Evolutionary conservation across 2,329 filamentous ascomycete species (phyloP).

Genomic region (Nemania sp.): DNA sequence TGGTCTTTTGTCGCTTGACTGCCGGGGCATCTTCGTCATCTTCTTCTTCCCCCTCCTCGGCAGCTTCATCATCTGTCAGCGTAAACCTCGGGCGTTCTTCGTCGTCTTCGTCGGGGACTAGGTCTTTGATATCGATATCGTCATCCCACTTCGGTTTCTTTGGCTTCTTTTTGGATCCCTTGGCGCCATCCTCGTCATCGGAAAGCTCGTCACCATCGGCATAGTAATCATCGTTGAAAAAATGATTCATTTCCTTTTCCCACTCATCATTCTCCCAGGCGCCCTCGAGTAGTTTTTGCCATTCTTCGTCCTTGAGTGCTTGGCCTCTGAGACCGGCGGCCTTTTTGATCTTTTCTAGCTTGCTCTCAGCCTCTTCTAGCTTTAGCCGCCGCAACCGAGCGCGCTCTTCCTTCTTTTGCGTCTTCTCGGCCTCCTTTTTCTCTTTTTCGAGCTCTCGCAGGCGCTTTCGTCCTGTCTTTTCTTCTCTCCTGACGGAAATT

Average conservation of each 20-base stretch:
- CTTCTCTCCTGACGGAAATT: constrained; percentile 84
- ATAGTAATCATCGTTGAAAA: constrained; percentile 92
- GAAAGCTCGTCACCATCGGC: constrained; percentile 68
- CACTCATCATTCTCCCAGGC: constrained; percentile 88
- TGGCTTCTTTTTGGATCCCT: constrained; percentile 58
- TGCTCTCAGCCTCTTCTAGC: constrained; percentile 86
- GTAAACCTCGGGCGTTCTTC: constrained; percentile 59
- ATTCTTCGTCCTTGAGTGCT: constrained; percentile 73
- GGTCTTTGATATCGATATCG: constrained; percentile 94
- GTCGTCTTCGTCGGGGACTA: constrained; percentile 84
- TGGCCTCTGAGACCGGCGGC: constrained; percentile 79
- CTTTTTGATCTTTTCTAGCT: constrained; percentile 84
- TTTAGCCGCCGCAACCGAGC: constrained; percentile 84
- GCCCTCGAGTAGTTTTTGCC: constrained; percentile 81
- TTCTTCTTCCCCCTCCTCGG: constrained; percentile 45
- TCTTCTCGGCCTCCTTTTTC: constrained; percentile 78
- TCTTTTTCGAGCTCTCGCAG: constrained; percentile 77
- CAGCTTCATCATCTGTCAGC: constrained; percentile 59
- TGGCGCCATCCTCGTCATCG: constrained; percentile 57
- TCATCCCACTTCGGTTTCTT: constrained; percentile 95
- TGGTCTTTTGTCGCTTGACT: constrained; percentile 62
- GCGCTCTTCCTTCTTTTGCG: constrained; percentile 76
- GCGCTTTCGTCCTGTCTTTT: constrained; percentile 75
- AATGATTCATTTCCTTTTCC: constrained; percentile 86
- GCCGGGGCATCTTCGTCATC: constrained; percentile 50